phyloP scores from a whole-genome alignment of 441 rosid genomes.

The Jatropha multifida region DNA sequence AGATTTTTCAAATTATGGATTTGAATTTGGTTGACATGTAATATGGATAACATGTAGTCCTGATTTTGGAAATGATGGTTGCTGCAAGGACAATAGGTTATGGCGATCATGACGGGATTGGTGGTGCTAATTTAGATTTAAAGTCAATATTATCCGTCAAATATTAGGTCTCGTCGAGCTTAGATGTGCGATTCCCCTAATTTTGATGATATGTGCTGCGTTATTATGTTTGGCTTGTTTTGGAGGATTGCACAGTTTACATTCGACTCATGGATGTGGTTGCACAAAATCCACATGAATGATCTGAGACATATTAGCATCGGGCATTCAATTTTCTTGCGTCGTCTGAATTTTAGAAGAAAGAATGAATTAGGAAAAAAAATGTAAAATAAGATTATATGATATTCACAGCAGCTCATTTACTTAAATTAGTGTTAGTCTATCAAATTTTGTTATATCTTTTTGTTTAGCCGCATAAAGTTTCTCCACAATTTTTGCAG shows the following conservation, averaged over 20 bases:
- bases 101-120: neutral
- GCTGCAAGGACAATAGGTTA: neutral
- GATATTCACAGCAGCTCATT: neutral
- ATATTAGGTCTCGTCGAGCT: neutral
- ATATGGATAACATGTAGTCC: neutral
- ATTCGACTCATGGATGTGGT: neutral
- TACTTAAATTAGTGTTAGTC: neutral
- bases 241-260: neutral
- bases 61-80: neutral
- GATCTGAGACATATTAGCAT: no score
- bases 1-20: slow-evolving; percentile 1
- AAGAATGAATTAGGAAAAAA: neutral
- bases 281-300: neutral
- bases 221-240: neutral
- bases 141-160: neutral
- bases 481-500: slow-evolving; percentile 28
- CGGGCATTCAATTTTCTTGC: neutral
- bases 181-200: neutral
- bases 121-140: neutral
- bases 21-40: neutral
- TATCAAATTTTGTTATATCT: neutral
- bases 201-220: neutral
- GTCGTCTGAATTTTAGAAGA: neutral
- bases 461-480: neutral
- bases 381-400: neutral